Percentiles rank a stretch among this genome's conserved stretches.
Conservation (phyloP, 2,329 filamentous ascomycete genomes). For the Tolypocladium cylindrosporum region DNA sequence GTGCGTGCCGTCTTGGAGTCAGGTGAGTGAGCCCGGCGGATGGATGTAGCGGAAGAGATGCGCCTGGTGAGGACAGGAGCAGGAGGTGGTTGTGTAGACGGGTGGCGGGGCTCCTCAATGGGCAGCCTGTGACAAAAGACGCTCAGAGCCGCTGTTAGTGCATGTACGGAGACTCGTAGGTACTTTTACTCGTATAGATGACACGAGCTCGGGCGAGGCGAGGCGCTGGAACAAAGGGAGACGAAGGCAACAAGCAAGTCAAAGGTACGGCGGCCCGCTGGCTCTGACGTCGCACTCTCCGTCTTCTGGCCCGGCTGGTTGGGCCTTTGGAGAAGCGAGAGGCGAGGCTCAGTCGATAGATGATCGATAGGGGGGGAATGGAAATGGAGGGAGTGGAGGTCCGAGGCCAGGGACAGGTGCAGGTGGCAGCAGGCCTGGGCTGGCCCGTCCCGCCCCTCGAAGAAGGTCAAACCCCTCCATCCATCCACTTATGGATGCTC, state of each 20-base stretch:
- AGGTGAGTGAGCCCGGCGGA: neutral
- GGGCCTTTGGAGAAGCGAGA: no score
- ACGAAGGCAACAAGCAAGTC: neutral
- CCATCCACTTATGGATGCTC: neutral
- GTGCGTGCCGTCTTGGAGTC: neutral
- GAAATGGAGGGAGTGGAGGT: neutral
- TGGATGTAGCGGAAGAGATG: neutral
- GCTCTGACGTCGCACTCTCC: neutral
- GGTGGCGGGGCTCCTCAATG: neutral
- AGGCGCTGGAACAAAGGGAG: neutral
- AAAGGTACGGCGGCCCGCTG: neutral
- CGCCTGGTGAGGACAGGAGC: neutral
- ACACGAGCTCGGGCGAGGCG: neutral
- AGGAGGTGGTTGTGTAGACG: neutral
- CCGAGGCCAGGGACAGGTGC: neutral
- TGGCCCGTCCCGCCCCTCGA: neutral
- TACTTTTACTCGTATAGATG: neutral
- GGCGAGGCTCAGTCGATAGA: no score
- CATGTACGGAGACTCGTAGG: neutral
- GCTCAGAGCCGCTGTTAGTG: neutral
- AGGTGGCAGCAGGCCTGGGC: neutral
- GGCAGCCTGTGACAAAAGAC: neutral
- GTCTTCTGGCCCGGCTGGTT: no score
- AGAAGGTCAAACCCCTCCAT: neutral
- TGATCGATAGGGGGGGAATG: no score